Conservation (phyloP, 768 basidiomycete species). For the Lentinula boryana region DNA sequence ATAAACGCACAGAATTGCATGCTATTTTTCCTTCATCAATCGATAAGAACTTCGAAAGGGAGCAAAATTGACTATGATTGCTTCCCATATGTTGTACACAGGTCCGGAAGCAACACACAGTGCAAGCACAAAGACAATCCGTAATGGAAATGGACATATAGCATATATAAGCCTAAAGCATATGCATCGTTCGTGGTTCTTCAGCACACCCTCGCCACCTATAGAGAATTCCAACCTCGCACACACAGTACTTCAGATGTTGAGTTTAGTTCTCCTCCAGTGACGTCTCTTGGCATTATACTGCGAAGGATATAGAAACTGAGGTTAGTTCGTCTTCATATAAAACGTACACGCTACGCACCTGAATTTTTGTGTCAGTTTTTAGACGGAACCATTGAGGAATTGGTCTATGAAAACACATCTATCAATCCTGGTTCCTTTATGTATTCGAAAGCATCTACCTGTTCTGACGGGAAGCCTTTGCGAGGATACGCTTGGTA, state of each 20-base stretch:
- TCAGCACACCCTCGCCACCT: background rate
- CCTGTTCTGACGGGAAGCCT: slow-evolving; percentile 95
- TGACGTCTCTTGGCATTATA: slow-evolving; percentile 97
- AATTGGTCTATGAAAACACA: slow-evolving; percentile 60
- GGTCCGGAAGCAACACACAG: background rate
- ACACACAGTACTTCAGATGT: slow-evolving; percentile 53
- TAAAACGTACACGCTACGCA: slow-evolving; percentile 24
- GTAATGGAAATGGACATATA: background rate
- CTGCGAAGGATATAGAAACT: slow-evolving; percentile 26
- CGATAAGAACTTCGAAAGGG: background rate
- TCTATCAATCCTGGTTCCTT: background rate
- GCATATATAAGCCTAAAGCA: background rate
- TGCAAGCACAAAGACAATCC: background rate
- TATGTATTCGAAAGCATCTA: slow-evolving; percentile 25
- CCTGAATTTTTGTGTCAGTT: slow-evolving; percentile 93
- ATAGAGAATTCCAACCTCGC: background rate
- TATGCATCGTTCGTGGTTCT: background rate
- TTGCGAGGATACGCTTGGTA: slow-evolving; percentile 95
- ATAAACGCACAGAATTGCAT: background rate
- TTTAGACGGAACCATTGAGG: slow-evolving; percentile 99
- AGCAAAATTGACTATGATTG: background rate
- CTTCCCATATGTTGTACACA: background rate
- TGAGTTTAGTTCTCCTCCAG: slow-evolving; percentile 99
- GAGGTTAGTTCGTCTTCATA: background rate
- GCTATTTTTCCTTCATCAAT: background rate